Evolutionary conservation across 2,329 filamentous ascomycete species (phyloP).

Genomic region (Aspergillus viridinutans): DNA sequence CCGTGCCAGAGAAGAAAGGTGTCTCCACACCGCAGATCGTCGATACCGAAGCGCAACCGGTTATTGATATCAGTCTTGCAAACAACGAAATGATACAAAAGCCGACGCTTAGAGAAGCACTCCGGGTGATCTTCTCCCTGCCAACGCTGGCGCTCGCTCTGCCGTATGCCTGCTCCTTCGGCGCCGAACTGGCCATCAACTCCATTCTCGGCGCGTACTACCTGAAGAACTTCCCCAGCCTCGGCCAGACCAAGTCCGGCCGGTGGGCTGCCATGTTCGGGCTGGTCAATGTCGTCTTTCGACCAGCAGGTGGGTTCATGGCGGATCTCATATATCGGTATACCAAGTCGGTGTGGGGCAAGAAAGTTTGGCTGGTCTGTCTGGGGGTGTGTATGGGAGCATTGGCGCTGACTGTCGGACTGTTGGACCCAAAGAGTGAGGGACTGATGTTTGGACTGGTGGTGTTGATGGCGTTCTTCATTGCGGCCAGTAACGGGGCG

Average conservation of each 20-base stretch:
- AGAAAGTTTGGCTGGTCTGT: slow-evolving; percentile 59
- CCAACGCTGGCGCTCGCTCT: slow-evolving; percentile 51
- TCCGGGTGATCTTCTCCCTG: slow-evolving; percentile 61
- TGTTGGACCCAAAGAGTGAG: slow-evolving; percentile 57
- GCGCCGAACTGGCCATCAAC: slow-evolving; percentile 58
- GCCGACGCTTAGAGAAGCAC: slow-evolving; percentile 57
- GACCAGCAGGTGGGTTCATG: slow-evolving; percentile 48
- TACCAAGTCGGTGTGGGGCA: slow-evolving; percentile 55
- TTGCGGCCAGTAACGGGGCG: slow-evolving; percentile 79
- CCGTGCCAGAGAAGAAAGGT: slow-evolving; percentile 32
- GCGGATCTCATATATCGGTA: slow-evolving; percentile 53
- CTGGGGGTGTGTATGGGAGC: slow-evolving; percentile 55
- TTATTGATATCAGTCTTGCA: no score
- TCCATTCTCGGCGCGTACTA: slow-evolving; percentile 59
- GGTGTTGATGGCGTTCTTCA: slow-evolving; percentile 72
- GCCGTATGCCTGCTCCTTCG: slow-evolving; percentile 59
- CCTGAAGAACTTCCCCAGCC: slow-evolving; percentile 50
- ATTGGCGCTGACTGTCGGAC: slow-evolving; percentile 59
- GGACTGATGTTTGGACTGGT: slow-evolving; percentile 71
- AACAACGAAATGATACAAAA: slow-evolving; percentile 35
- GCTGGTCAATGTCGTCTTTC: slow-evolving; percentile 48
- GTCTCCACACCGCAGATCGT: slow-evolving; percentile 20
- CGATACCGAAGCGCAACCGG: slow-evolving; percentile 36
- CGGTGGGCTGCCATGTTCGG: slow-evolving; percentile 55
- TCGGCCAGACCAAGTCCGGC: slow-evolving; percentile 53